A percentile compares a stretch with the other conserved stretches of the same genome.
Evolutionary conservation across 2,329 filamentous ascomycete genomes (phyloP).

Genomic region (Septoria linicola): DNA sequence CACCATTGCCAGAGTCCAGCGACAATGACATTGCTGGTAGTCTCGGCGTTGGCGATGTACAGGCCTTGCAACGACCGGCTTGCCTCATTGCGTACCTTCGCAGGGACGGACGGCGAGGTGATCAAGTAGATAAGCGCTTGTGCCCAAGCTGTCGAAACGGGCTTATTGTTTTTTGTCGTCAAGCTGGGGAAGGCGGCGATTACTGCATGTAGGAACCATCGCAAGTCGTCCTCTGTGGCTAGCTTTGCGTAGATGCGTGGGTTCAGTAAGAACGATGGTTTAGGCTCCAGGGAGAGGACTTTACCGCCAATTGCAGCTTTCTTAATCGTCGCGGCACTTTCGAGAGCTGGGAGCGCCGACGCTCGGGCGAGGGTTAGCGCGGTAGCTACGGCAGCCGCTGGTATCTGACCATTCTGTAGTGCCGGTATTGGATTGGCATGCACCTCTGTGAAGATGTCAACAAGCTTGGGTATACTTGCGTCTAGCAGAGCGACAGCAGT

Average conservation of each 20-base stretch:
- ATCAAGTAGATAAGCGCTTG: constrained; percentile 81
- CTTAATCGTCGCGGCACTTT: constrained; percentile 58
- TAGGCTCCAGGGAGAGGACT: constrained; percentile 68
- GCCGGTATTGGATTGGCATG: constrained; percentile 73
- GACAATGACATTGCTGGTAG: constrained; percentile 60
- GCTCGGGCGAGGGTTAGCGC: constrained; percentile 61
- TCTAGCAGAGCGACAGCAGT: constrained; percentile 50
- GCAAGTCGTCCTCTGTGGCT: constrained; percentile 68
- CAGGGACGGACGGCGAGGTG: constrained; percentile 60
- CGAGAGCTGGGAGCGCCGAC: constrained; percentile 52
- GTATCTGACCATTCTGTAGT: constrained; percentile 78
- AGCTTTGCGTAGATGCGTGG: constrained; percentile 82
- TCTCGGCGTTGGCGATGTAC: constrained; percentile 60
- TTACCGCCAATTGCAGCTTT: constrained; percentile 64
- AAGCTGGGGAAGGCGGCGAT: constrained; percentile 52
- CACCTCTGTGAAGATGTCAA: constrained; percentile 75
- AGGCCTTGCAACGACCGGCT: constrained; percentile 61
- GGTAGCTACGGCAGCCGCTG: constrained; percentile 71
- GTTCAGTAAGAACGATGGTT: constrained; percentile 84
- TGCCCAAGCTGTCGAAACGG: constrained; percentile 59
- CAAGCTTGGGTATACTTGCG: constrained; percentile 55
- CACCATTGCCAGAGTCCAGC: constrained; percentile 80
- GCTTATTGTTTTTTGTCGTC: constrained; percentile 38
- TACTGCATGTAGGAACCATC: constrained; percentile 73
- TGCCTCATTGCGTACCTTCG: constrained; percentile 64